phyloP scores from a whole-genome alignment of 1,284 basidiomycete genomes.

The Ustilago lituana region DNA sequence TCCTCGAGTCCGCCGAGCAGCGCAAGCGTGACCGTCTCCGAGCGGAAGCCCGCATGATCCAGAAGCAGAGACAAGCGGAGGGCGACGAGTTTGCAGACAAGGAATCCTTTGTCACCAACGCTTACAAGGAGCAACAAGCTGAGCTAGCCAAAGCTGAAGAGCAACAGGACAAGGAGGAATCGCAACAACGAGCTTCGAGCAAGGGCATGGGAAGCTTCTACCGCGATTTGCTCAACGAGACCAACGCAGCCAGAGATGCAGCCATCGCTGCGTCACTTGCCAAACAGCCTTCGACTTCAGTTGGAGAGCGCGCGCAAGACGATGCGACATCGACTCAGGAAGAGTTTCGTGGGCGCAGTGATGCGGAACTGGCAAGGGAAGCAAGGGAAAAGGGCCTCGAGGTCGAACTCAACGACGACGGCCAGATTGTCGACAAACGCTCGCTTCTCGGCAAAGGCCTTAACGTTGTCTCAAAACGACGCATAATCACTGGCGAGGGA shows the following conservation, averaged over 20 bases:
- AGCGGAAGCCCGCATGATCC: slow-evolving; percentile 98
- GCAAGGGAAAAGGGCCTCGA: slow-evolving; percentile 79
- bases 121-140: slow-evolving; percentile 95
- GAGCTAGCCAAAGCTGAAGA: slow-evolving; percentile 82
- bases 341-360: slow-evolving; percentile 64
- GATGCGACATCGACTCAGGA: not conserved
- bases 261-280: slow-evolving; percentile 47
- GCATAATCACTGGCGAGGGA: slow-evolving; percentile 1
- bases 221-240: slow-evolving; percentile 57
- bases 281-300: not conserved
- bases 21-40: slow-evolving; percentile 86
- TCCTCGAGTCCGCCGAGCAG: slow-evolving; percentile 84
- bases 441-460: slow-evolving; percentile 89
- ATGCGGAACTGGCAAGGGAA: slow-evolving; percentile 75
- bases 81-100: slow-evolving; percentile 94
- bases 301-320: not conserved
- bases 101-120: slow-evolving; percentile 95
- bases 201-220: slow-evolving; percentile 75
- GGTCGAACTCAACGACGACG: slow-evolving; percentile 97
- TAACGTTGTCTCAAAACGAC: slow-evolving; percentile 74
- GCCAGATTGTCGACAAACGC: slow-evolving; percentile 94
- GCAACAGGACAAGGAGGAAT: slow-evolving; percentile 78
- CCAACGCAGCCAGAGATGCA: slow-evolving; percentile 57
- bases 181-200: slow-evolving; percentile 79
- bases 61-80: slow-evolving; percentile 88